A percentile compares a stretch with the other conserved stretches of the same genome.
These are phyloP conservation scores for Talaromyces nanjingensis DNA, from an alignment of 495 filamentous ascomycete species.

Conservation along the genomic window DNA sequence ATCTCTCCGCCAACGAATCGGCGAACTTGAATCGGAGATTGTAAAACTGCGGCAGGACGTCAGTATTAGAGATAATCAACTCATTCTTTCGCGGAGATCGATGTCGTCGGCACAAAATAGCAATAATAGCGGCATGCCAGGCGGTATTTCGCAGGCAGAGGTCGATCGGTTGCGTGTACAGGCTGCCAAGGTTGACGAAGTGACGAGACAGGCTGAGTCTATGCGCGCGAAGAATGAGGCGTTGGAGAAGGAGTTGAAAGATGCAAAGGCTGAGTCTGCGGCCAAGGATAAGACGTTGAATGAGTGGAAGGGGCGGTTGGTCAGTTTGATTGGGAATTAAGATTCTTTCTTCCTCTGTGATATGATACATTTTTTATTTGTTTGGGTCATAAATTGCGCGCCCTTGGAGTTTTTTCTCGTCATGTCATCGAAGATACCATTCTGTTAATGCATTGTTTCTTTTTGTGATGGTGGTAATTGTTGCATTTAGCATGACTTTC, in stretches of 20 bases:
- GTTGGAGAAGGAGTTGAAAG: constrained; percentile 3
- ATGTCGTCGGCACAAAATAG: not conserved
- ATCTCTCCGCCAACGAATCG: constrained; percentile 10
- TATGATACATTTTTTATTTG: not conserved
- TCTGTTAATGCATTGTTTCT: not conserved
- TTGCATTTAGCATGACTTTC: constrained; percentile 4
- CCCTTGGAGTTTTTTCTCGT: not conserved
- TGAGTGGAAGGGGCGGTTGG: constrained; percentile 14
- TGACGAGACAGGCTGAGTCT: not conserved
- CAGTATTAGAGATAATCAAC: constrained; percentile 11
- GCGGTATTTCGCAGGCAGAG: constrained; percentile 2
- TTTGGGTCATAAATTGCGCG: not conserved
- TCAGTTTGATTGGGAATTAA: constrained; percentile 10
- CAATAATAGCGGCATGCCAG: not conserved
- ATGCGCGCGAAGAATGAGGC: constrained; percentile 2
- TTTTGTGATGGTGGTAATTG: not conserved
- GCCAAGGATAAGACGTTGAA: constrained; percentile 9
- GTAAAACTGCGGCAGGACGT: constrained; percentile 11
- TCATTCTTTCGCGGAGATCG: constrained; percentile 10
- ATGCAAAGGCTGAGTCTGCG: constrained; percentile 1
- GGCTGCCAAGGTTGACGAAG: constrained; percentile 2
- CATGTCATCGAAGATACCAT: constrained; percentile 3
- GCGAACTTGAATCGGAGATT: constrained; percentile 11
- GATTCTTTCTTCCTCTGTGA: not conserved
- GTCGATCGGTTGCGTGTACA: not conserved